Base-by-base conservation (phyloP, 305 asterid genomes). In the Lippia alba region DNA sequence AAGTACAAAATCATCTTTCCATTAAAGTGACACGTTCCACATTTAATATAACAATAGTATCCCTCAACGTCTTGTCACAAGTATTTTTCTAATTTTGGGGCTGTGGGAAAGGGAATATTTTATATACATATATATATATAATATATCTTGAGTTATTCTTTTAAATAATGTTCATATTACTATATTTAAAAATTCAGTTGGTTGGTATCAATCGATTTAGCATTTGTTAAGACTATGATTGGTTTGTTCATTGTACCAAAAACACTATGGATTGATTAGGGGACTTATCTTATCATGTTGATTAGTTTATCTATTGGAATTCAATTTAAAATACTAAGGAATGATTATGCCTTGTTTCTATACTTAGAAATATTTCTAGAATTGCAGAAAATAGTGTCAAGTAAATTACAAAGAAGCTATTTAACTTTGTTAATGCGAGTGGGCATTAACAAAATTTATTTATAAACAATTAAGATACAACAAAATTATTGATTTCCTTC, bases 331-430 rank as follows among this genome's bases (percentile, higher is more conserved):
- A 46, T 33, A 18, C 24, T 19, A 12, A 50, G 17, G 12, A 53
- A 70, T 11, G 46, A 69, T 16, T 74, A 20, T 68, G 61, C 34
- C 74, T 56, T 49, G 49, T 67, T 59, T 6, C 75, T 48, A 71
- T 56, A 56, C 77, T 15, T 16, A 71, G 76, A 58, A 76, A 72
- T 58, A 61, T 72, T 72, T 54, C 69, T 12, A 6, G 10, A 79
- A 67, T 39, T 57, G 74, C 34, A 14, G 58, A 79, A 55, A 50
- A n/a, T 20, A 58, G 16, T 33, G 51, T 33, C 32, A 39, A 69
- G 12, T 12, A 64, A 58, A 67, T 63, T 39, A 64, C 41, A 16
- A 63, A 44, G 32, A 60, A 46, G 20, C 30, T 5, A 5, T 2
- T 24, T 44, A 30, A 79, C 46, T 57, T 24, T 15, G 57, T 63